Evolutionary conservation across 2,329 filamentous ascomycete species (phyloP).

Genomic region (Epicoccum nigrum): DNA sequence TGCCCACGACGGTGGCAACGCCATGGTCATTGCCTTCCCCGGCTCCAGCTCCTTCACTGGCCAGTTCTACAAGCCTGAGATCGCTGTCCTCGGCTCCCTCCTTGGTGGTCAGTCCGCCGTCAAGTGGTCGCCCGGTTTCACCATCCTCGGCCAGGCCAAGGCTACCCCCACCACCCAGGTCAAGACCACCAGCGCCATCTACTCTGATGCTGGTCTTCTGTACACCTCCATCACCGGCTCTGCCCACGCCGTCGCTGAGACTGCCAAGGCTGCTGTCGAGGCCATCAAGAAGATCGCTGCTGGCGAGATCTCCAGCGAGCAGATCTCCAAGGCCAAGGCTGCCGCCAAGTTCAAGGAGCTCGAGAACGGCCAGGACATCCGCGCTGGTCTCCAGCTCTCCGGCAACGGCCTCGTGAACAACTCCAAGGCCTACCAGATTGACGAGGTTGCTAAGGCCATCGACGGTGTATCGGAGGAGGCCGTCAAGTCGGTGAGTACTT

Average conservation of each 20-base stretch:
- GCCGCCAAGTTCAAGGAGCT: constrained; percentile 92
- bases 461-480: constrained; percentile 82
- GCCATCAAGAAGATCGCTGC: constrained; percentile 80
- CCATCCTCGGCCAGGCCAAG: constrained; percentile 79
- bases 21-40: constrained; percentile 89
- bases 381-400: constrained; percentile 79
- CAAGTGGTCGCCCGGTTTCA: constrained; percentile 96
- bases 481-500: constrained; percentile 76
- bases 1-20: constrained; percentile 76
- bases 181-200: constrained; percentile 77
- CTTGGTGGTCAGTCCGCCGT: constrained; percentile 89
- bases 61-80: constrained; percentile 84
- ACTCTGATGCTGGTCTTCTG: constrained; percentile 93
- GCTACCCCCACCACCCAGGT: constrained; percentile 70
- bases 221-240: constrained; percentile 80
- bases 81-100: constrained; percentile 83
- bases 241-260: constrained; percentile 73
- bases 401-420: constrained; percentile 83
- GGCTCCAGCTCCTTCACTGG: constrained; percentile 78
- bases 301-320: constrained; percentile 79
- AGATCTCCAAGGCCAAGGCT: constrained; percentile 88
- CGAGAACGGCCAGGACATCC: constrained; percentile 78
- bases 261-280: constrained; percentile 78
- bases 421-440: constrained; percentile 82
- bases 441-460: constrained; percentile 77